phyloP scores from a whole-genome alignment of 2,329 filamentous ascomycete genomes.

The Cytospora leucostoma region DNA sequence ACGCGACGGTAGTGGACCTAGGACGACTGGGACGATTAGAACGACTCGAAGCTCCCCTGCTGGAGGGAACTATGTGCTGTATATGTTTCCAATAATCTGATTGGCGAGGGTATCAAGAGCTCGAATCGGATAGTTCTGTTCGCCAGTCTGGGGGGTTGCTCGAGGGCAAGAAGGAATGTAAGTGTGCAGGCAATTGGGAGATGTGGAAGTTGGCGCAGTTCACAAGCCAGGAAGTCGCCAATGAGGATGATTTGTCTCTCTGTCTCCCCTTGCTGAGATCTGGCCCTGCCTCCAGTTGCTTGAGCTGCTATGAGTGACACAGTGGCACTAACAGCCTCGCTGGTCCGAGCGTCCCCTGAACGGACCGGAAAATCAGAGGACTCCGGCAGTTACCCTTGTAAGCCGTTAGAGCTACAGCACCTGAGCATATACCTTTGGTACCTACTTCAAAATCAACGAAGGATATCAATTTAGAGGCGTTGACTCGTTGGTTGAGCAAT shows the following conservation, averaged over 20 bases:
- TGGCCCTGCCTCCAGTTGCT: slow-evolving; percentile 25
- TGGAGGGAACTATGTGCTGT: slow-evolving; percentile 10
- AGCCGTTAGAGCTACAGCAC: not conserved
- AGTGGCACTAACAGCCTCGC: slow-evolving; percentile 24
- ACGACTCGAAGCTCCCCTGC: slow-evolving; percentile 18
- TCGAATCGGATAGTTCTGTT: slow-evolving; percentile 1
- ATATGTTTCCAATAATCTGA: not conserved
- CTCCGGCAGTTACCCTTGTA: slow-evolving; percentile 13
- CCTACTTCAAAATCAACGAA: no score
- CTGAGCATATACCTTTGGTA: not conserved
- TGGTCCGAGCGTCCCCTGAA: not conserved
- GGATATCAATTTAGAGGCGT: no score
- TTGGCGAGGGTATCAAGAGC: not conserved
- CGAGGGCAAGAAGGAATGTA: slow-evolving; percentile 3
- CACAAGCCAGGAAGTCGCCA: slow-evolving; percentile 12
- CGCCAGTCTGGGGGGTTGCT: slow-evolving; percentile 9
- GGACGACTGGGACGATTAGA: not conserved
- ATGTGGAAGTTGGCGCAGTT: slow-evolving; percentile 15
- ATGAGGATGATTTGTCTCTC: slow-evolving; percentile 8
- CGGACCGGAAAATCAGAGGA: slow-evolving; percentile 25
- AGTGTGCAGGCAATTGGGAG: slow-evolving; percentile 10
- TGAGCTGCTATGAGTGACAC: slow-evolving; percentile 21
- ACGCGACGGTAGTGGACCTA: not conserved
- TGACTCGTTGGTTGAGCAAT: no score
- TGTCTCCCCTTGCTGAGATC: slow-evolving; percentile 23